A percentile compares a stretch with the other conserved stretches of the same genome.
phyloP scores from a whole-genome alignment of 2,329 filamentous ascomycete genomes.

The Macrophomina pseudophaseolina region DNA sequence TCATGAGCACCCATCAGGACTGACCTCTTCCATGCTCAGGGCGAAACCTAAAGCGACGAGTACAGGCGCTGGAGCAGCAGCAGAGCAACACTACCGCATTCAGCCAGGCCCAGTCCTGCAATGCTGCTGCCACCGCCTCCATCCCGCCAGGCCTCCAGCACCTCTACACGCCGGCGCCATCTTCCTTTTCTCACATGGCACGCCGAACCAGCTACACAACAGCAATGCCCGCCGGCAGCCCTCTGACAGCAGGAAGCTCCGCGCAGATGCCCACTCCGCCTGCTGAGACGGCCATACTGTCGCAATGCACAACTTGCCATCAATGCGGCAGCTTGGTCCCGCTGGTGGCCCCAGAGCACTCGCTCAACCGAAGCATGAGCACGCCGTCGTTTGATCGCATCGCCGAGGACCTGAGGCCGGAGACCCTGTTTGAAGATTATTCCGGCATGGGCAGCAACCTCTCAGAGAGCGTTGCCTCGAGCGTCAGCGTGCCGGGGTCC shows the following conservation, averaged over 20 bases:
- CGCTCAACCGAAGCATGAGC: neutral
- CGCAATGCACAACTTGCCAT: neutral
- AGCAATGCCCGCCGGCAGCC: neutral
- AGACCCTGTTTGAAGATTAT: neutral
- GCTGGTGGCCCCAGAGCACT: neutral
- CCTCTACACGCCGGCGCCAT: neutral
- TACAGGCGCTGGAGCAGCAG: slow-evolving; percentile 9
- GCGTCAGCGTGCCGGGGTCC: neutral
- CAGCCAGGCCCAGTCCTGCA: neutral
- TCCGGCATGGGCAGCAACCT: neutral
- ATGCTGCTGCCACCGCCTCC: neutral
- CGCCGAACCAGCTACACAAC: neutral
- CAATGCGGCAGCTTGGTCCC: slow-evolving; percentile 11
- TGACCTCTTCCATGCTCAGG: slow-evolving; percentile 8
- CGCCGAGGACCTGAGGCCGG: neutral
- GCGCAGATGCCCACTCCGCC: neutral
- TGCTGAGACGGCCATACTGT: neutral
- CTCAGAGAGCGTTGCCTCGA: neutral
- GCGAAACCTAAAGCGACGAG: slow-evolving; percentile 6
- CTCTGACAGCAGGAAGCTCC: neutral
- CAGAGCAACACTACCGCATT: neutral
- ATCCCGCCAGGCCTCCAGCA: neutral
- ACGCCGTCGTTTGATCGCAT: neutral
- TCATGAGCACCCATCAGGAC: neutral
- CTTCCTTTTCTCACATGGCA: neutral